phyloP scores from a whole-genome alignment of 805 yeast genomes.

The Yarrowia divulgata region DNA sequence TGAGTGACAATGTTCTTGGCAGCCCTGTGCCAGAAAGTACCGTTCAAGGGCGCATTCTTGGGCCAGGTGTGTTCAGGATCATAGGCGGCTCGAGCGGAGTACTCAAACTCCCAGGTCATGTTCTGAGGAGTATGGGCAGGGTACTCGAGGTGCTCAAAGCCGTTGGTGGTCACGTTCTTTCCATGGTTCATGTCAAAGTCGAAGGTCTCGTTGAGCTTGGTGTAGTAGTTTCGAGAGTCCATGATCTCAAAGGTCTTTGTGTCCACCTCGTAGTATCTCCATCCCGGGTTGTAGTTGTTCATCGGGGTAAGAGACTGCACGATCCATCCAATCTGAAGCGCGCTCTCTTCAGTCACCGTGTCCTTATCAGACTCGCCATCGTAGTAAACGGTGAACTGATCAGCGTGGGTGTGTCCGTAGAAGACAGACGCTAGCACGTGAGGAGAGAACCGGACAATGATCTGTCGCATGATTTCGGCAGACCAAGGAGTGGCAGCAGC shows the following conservation, averaged over 20 bases:
- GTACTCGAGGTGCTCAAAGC: constrained; percentile 39
- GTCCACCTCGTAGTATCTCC: constrained; percentile 77
- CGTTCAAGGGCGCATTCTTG: constrained; percentile 62
- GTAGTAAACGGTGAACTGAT: constrained; percentile 68
- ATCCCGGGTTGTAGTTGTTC: constrained; percentile 67
- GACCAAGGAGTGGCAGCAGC: constrained; percentile 61
- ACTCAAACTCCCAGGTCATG: constrained; percentile 69
- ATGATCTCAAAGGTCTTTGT: constrained; percentile 64
- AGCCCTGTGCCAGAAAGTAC: constrained; percentile 66
- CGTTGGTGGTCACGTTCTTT: constrained; percentile 1
- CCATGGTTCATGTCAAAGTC: constrained; percentile 18
- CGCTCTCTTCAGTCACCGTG: constrained; percentile 42
- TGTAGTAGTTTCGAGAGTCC: constrained; percentile 65
- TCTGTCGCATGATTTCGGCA: constrained; percentile 61
- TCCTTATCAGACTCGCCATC: constrained; percentile 49
- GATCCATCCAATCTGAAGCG: constrained; percentile 65
- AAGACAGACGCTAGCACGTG: constrained; percentile 71
- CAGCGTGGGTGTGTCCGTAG: constrained; percentile 75
- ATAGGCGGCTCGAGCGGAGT: constrained; percentile 50
- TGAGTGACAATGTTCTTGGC: not conserved
- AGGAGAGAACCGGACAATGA: constrained; percentile 72
- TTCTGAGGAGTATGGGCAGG: constrained; percentile 44
- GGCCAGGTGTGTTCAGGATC: constrained; percentile 71
- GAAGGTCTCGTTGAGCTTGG: constrained; percentile 63
- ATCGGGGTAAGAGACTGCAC: constrained; percentile 71